Base-by-base conservation (phyloP, 306 rosid species). In the Cercis canadensis region DNA sequence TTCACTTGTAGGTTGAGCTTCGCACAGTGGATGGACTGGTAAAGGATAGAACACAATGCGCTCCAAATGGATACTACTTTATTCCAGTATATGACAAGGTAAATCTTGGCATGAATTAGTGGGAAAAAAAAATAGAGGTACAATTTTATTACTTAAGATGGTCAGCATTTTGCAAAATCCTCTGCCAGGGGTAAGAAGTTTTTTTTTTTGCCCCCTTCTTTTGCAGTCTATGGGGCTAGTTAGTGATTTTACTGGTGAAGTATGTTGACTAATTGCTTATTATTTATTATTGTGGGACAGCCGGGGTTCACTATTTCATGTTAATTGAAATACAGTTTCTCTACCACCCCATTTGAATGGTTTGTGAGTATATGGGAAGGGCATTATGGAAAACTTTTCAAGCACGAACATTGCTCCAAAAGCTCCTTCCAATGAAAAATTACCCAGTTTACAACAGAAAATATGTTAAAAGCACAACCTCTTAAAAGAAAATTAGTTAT, bases 41-140 rank as follows among this genome's bases (percentile, higher is more conserved):
- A 37, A 95, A 91, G 84, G 99, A 95, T 75, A 87, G 91, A 18
- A 87, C 99, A 57, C 99, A 95, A 45, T 95, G 99, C 79, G 96
- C 97, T 75, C 99, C 99, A 13, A 95, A 91, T 79, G 99, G 99
- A 71, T 91, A 95, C 78, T 95, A 95, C 86, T 95, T 95, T 82
- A 91, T 95, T 85, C 99, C 99, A 7, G 99, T 95, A 10, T 95
- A 95, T 19, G 97, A 95, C 82, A 95, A 91, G 99, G 99, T 95
- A 69, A 63, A 63, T 14, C 32, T 75, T 78, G 29, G 18, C 54
- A 36, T 73, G 24, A 65, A 64, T 70, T 57, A 43, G 29, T 24
- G 29, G 29, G 29, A 70, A 76, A 59, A 40, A n/a, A 14, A 37
- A 16, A 43, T 12, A 33, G 34, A 33, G 49, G 55, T 8, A n/a